Evolutionary conservation across 768 basidiomycete genomes (phyloP), one percentile per base, ranked within the genome.

Genomic region (Xerocomellus dryophilus): DNA sequence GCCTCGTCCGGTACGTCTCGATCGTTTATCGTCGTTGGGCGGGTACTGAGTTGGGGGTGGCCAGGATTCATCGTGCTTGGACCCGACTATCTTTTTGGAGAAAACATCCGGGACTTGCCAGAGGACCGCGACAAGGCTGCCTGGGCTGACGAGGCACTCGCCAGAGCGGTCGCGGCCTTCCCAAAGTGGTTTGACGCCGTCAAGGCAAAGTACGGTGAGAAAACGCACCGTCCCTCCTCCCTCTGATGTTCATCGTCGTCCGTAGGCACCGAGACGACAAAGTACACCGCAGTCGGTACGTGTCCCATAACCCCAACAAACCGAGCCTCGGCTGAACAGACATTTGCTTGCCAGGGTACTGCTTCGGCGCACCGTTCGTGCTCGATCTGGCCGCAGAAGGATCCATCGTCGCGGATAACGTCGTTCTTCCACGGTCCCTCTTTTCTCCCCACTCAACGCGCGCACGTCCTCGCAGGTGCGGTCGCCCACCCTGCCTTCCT

Each of bases 41-140:
- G 10, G 29, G 43, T 27, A 17, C 25, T 60, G 46, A 50, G 18
- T 38, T 9, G 12, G 31, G n/a, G 7, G 1, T 5, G 9, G 8
- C 10, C 31, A 85, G 84, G 83, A 0, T 85, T 79, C 64, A 61
- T 75, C 47, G 81, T 85, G 0, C 63, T 85, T 7, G 83, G 81
- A 2, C 72, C 80, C 7, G 84, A 86, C 59, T 85, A 83, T 59
- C 81, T 85, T 67, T 75, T 81, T 52, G 82, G 83, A 7, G 74
- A 77, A 41, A 63, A 73, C 5, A 56, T 81, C 4, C 58, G 74
- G 32, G 58, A 66, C 4, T 71, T 78, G 54, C 68, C 72, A 11
- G 54, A 62, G 5, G 61, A 35, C 5, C 4, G 4, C 1, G 74
- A 81, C 51, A 66, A 66, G 35, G 3, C 18, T 0, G 71, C 66